These are phyloP conservation scores for Tetratostichococcus sp. DNA, from an alignment of 139 green algal genomes.

Conservation along the genomic window DNA sequence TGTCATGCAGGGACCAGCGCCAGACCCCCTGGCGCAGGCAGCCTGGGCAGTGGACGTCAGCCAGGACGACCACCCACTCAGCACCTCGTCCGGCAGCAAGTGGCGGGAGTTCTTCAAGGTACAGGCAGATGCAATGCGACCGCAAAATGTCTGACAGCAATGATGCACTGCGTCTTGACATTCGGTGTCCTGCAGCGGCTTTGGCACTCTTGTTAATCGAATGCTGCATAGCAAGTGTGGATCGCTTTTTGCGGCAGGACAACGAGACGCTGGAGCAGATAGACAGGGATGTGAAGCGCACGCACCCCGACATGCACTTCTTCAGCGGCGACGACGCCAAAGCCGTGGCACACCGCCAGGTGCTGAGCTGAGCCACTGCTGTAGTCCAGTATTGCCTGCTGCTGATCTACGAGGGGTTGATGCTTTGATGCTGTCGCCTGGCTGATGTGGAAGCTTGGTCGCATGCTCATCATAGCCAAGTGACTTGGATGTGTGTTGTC, in stretches of 20 bases:
- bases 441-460: too few relatives aligned
- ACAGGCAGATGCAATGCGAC: background rate
- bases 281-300: conserved; percentile 88
- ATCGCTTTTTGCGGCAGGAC: conserved; percentile 43
- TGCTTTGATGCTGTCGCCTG: too few relatives aligned
- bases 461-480: background rate
- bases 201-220: too few relatives aligned
- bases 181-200: background rate
- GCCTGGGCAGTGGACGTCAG: conserved; percentile 13
- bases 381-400: too few relatives aligned
- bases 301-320: conserved; percentile 94
- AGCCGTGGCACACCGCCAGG: conserved; percentile 25
- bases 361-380: too few relatives aligned
- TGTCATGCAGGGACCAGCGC: background rate
- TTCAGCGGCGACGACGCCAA: conserved; percentile 67
- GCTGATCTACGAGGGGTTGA: too few relatives aligned
- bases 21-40: background rate
- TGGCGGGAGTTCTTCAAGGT: conserved; percentile 85
- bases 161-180: background rate
- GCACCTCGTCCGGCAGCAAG: conserved; percentile 43
- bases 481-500: background rate
- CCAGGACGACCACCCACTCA: conserved; percentile 78
- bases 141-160: background rate
- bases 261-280: conserved; percentile 86
- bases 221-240: too few relatives aligned